Evolutionary conservation across 176 grass and related monocot species (phyloP).

Genomic region (Triticum turgidum): DNA sequence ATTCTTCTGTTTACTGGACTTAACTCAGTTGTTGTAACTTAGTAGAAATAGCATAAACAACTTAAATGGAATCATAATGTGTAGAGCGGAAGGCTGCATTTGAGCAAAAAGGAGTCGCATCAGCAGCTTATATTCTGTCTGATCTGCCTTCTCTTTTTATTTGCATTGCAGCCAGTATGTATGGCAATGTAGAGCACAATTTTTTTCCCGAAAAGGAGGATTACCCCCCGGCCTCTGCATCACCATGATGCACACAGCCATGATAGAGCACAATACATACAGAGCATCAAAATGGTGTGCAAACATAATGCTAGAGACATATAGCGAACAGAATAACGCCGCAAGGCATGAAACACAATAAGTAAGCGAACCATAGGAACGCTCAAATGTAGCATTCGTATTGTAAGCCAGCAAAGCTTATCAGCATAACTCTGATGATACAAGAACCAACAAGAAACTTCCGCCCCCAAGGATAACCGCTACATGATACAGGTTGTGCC

Average conservation of each 20-base stretch:
- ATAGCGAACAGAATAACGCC: neutral
- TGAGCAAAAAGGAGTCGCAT: neutral
- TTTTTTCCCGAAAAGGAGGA: too few relatives aligned
- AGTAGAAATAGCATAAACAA: constrained; percentile 28
- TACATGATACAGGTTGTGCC: neutral
- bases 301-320: neutral
- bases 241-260: too few relatives aligned
- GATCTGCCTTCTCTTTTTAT: neutral
- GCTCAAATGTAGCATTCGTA: too few relatives aligned
- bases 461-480: neutral
- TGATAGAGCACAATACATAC: neutral
- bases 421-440: neutral
- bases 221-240: too few relatives aligned
- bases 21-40: constrained; percentile 20
- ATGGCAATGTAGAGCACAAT: neutral
- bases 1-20: constrained; percentile 27
- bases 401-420: neutral
- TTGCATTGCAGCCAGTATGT: neutral
- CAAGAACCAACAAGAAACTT: neutral
- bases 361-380: neutral
- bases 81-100: neutral
- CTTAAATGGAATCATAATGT: constrained; percentile 12
- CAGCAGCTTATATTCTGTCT: neutral
- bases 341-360: neutral
- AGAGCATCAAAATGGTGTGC: neutral